Percentiles rank a stretch among this genome's conserved stretches.
Evolutionary conservation across 2,329 filamentous ascomycete species (phyloP).

Genomic region (Sphaerulina populicola): DNA sequence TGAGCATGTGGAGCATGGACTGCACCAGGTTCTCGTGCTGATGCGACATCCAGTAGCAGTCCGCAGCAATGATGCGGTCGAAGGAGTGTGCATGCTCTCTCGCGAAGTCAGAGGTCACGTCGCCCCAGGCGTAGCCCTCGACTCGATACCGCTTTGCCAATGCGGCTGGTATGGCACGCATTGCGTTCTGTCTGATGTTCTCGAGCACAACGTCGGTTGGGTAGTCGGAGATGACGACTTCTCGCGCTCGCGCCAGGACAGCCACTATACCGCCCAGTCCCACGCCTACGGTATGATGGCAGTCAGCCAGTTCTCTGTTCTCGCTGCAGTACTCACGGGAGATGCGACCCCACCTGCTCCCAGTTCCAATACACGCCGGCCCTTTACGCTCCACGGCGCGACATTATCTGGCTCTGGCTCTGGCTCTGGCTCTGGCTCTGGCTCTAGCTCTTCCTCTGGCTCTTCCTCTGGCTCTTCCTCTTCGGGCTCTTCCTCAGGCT

Average conservation of each 20-base stretch:
- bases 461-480: too few relatives aligned
- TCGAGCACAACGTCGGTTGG: constrained; percentile 53
- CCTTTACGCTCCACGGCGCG: constrained; percentile 43
- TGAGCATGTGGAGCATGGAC: constrained; percentile 55
- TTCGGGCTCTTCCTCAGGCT: too few relatives aligned
- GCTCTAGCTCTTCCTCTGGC: too few relatives aligned
- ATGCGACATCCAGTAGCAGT: constrained; percentile 68
- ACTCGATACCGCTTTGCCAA: constrained; percentile 23
- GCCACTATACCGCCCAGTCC: constrained; percentile 43
- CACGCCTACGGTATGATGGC: constrained; percentile 31
- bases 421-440: too few relatives aligned
- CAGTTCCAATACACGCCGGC: constrained; percentile 53
- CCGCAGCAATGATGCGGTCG: constrained; percentile 58
- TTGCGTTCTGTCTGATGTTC: constrained; percentile 52
- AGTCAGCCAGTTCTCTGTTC: constrained; percentile 20
- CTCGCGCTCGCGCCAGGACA: constrained; percentile 38
- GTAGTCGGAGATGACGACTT: constrained; percentile 59
- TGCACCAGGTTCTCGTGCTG: constrained; percentile 59
- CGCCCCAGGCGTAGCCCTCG: constrained; percentile 59
- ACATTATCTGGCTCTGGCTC: constrained; percentile 4
- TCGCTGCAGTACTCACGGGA: constrained; percentile 7
- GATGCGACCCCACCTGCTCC: constrained; percentile 55
- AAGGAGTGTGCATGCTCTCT: constrained; percentile 38
- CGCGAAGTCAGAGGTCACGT: constrained; percentile 39
- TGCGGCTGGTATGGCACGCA: constrained; percentile 41